Base-by-base conservation (phyloP, 1,139 yeast genomes). In the Wickerhamomyces sp. region DNA sequence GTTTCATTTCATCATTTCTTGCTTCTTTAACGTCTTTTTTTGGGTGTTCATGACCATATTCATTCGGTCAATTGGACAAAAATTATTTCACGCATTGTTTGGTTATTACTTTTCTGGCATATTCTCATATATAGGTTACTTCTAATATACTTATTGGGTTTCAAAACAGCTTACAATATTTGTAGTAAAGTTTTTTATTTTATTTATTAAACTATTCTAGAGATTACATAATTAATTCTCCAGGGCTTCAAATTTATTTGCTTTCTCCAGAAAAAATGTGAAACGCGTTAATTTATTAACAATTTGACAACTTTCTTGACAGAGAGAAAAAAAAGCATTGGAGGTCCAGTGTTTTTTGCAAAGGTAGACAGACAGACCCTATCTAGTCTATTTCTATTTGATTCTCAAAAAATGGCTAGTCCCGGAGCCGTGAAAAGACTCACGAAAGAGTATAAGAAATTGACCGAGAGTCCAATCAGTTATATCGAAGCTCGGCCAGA, bases 401-500 rank as follows among this genome's bases (percentile, higher is more conserved):
- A 8, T 3, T 28, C 8, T 9, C 9, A 29, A 7, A 33, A 14
- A 17, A 49, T 48, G 52, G 52, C 54, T 18, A 37, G 47, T 10
- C 30, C 28, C 31, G 46, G 36, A 20, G 54, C 54, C 1, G 35
- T 35, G 9, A 52, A 46, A 33, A 42, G 56, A 72, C 75, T 84
- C 42, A 72, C 79, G 7, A 75, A 79, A 51, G 94, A 84, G 63
- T 84, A 80, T 59, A 78, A 75, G 56, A 62, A 71, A 28, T 68
- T 84, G 36, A 69, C 67, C 47, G 74, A 71, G 31, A 75, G 69
- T 43, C 90, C 92, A 0, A 78, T 84, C 3, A 88, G 88, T 2
- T 83, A 58, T 49, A 74, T 84, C 35, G 64, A 64, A 7, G 87
- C 92, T 8, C 74, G 78, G 41, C 92, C 94, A 5, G 71, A 73